phyloP scores from a whole-genome alignment of 2,329 filamentous ascomycete genomes.

The Aureobasidium sp. region DNA sequence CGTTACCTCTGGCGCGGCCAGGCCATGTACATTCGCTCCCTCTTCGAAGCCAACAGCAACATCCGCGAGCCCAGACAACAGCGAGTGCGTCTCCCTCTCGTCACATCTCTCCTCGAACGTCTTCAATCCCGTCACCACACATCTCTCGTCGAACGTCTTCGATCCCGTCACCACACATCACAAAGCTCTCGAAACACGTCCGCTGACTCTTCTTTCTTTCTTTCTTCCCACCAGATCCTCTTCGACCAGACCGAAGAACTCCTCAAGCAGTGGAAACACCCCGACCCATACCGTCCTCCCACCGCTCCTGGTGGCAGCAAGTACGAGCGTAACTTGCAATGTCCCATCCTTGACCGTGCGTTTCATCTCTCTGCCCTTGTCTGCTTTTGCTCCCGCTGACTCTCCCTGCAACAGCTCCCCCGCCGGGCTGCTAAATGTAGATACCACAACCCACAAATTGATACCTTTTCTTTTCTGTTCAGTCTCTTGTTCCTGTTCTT shows the following conservation, averaged over 20 bases:
- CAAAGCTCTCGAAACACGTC: slow-evolving; percentile 9
- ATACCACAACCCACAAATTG: slow-evolving; percentile 9
- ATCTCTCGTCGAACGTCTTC: not conserved
- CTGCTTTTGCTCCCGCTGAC: not conserved
- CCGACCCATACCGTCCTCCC: slow-evolving; percentile 82
- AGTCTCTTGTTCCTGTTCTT: not conserved
- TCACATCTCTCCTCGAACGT: not conserved
- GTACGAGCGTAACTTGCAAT: slow-evolving; percentile 87
- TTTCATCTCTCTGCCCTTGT: not conserved
- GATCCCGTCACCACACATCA: slow-evolving; percentile 5
- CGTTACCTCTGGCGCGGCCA: slow-evolving; percentile 91
- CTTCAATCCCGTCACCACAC: not conserved
- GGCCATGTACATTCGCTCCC: slow-evolving; percentile 86
- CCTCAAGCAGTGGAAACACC: slow-evolving; percentile 92
- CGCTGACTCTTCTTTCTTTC: not conserved
- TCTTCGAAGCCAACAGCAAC: slow-evolving; percentile 90
- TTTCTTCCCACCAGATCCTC: slow-evolving; percentile 55
- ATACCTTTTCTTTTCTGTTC: slow-evolving; percentile 13
- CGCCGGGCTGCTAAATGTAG: slow-evolving; percentile 25
- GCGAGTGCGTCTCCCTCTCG: slow-evolving; percentile 53
- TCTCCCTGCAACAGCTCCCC: slow-evolving; percentile 38
- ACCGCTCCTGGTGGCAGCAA: slow-evolving; percentile 95
- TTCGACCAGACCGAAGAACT: slow-evolving; percentile 82
- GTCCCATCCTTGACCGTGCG: slow-evolving; percentile 74
- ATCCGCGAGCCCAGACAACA: slow-evolving; percentile 79